These are phyloP conservation scores for Dactylorhiza incarnata DNA, from an alignment of 106 monocot genomes.

Conservation along the genomic window DNA sequence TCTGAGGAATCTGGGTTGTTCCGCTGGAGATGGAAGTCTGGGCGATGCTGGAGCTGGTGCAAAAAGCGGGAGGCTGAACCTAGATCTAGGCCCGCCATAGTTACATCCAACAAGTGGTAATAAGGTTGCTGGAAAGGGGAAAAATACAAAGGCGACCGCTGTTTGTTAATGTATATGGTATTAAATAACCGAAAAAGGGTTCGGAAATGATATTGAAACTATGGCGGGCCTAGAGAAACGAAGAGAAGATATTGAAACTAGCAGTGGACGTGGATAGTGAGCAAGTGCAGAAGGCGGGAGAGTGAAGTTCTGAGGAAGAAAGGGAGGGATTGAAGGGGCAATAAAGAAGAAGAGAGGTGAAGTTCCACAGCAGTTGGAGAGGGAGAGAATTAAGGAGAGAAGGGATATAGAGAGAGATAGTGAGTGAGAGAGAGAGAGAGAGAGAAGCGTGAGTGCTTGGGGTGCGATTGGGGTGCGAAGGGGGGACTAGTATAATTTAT, in stretches of 20 bases:
- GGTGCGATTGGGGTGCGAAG: no score
- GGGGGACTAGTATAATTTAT: neutral
- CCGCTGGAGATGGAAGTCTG: constrained; percentile 35
- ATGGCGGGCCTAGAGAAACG: no score
- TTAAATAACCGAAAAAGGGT: constrained; percentile 6
- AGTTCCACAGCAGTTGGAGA: no score
- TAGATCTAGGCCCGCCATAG: constrained; percentile 50
- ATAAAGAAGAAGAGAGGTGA: neutral
- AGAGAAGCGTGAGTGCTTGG: neutral
- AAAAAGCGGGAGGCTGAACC: constrained; percentile 37
- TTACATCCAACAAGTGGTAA: constrained; percentile 19
- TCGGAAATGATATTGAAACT: constrained; percentile 17
- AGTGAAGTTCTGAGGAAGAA: neutral
- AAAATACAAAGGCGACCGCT: constrained; percentile 10
- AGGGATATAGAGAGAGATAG: constrained; percentile 3
- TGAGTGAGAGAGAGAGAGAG: constrained; percentile 7
- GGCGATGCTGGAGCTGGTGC: constrained; percentile 33
- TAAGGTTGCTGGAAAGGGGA: neutral
- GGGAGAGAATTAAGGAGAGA: no score
- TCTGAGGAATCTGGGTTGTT: constrained; percentile 16
- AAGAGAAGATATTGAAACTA: neutral
- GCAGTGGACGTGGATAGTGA: constrained; percentile 8
- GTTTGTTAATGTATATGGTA: constrained; percentile 13
- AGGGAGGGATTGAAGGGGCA: constrained; percentile 14
- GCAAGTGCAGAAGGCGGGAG: constrained; percentile 12